Percentiles rank a stretch among this genome's conserved stretches.
Evolutionary conservation across 768 basidiomycete genomes (phyloP).

Genomic region (Suillus spraguei): DNA sequence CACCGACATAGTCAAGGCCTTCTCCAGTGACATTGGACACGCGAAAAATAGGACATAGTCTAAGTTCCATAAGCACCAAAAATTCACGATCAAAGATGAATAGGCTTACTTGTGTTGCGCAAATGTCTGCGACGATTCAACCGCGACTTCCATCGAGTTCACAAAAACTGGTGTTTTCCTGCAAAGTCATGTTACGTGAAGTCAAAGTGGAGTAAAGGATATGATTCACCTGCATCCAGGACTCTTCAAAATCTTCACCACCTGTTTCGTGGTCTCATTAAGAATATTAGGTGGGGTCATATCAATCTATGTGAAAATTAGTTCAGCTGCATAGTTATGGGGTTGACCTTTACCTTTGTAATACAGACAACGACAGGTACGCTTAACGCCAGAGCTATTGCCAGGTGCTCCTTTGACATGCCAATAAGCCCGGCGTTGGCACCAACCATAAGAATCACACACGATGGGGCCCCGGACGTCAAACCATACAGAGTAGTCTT

Average conservation of each 20-base stretch:
- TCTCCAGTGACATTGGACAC: slow-evolving; percentile 96
- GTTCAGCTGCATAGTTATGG: not conserved
- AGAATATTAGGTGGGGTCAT: slow-evolving; percentile 95
- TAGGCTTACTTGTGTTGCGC: slow-evolving; percentile 66
- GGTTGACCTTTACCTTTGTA: slow-evolving; percentile 67
- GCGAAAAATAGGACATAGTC: slow-evolving; percentile 89
- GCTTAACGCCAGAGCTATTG: slow-evolving; percentile 90
- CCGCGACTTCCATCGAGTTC: slow-evolving; percentile 76
- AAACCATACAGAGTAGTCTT: slow-evolving; percentile 95
- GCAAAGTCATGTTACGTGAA: not conserved
- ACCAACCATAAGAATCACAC: slow-evolving; percentile 91
- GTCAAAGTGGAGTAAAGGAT: slow-evolving; percentile 1
- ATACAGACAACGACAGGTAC: slow-evolving; percentile 94
- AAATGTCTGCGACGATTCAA: slow-evolving; percentile 76
- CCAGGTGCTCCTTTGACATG: slow-evolving; percentile 96
- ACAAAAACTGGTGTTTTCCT: slow-evolving; percentile 88
- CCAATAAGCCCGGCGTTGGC: slow-evolving; percentile 91
- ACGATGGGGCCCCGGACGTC: slow-evolving; percentile 92
- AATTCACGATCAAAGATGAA: not conserved
- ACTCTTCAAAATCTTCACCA: slow-evolving; percentile 87
- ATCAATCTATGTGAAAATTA: slow-evolving; percentile 59
- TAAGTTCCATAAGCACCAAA: slow-evolving; percentile 30
- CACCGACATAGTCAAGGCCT: slow-evolving; percentile 73
- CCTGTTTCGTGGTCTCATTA: slow-evolving; percentile 90
- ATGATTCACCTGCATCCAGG: slow-evolving; percentile 82